Percentiles rank a stretch among this genome's conserved stretches.
These are phyloP conservation scores for Cicer bijugum DNA, from an alignment of 306 rosid species.

Conservation along the genomic window DNA sequence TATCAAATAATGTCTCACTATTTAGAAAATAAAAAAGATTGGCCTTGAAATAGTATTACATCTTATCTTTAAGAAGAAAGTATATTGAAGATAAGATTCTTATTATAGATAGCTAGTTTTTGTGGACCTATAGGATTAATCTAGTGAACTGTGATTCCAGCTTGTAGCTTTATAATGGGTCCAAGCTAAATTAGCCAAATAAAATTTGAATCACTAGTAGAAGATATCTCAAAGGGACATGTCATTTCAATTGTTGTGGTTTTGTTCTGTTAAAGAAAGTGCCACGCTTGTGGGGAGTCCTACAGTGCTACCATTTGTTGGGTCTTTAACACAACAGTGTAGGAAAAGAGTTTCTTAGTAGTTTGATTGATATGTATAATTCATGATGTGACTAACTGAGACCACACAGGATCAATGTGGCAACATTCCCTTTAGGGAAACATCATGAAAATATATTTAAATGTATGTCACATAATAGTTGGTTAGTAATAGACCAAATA, in stretches of 20 bases:
- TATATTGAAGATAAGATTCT: constrained; percentile 64
- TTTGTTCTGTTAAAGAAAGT: constrained; percentile 48
- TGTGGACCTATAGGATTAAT: constrained; percentile 52
- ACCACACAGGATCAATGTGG: constrained; percentile 56
- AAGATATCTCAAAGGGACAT: constrained; percentile 47
- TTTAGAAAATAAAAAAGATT: constrained; percentile 46
- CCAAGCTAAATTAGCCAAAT: constrained; percentile 34
- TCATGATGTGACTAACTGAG: constrained; percentile 83
- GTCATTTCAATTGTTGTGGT: constrained; percentile 48
- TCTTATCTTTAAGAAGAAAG: constrained; percentile 60
- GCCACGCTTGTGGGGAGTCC: constrained; percentile 45
- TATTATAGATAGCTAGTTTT: constrained; percentile 39
- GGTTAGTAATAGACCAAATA: not conserved
- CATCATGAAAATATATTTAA: constrained; percentile 32
- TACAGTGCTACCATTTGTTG: constrained; percentile 44
- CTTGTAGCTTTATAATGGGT: constrained; percentile 42
- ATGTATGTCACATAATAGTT: constrained; percentile 19
- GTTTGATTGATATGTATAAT: constrained; percentile 41
- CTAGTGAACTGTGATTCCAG: constrained; percentile 45
- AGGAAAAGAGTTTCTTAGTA: constrained; percentile 31
- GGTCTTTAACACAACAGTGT: constrained; percentile 43
- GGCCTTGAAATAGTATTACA: constrained; percentile 46
- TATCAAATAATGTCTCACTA: constrained; percentile 65
- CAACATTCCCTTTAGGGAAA: constrained; percentile 63
- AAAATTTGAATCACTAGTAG: constrained; percentile 41